Percentiles rank a stretch among this genome's conserved stretches.
Evolutionary conservation across 1,139 yeast genomes (phyloP).

Genomic region (Tardiomyces depauwii): DNA sequence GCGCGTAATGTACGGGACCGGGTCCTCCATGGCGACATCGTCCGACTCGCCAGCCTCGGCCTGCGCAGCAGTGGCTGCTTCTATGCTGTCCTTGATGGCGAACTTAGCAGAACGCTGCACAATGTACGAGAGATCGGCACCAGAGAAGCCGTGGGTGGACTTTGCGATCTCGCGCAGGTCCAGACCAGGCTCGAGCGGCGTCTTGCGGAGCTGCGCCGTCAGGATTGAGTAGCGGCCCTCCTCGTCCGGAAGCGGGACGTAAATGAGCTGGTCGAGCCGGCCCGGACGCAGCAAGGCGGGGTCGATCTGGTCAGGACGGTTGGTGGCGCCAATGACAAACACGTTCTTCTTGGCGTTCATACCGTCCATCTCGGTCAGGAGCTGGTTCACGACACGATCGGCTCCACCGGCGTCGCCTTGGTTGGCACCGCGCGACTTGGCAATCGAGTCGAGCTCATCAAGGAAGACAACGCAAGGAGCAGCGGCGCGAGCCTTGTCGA

Average conservation of each 20-base stretch:
- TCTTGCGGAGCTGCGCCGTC: slow-evolving; percentile 93
- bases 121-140: slow-evolving; percentile 96
- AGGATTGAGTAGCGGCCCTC: slow-evolving; percentile 86
- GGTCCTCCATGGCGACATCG: slow-evolving; percentile 57
- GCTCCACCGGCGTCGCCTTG: slow-evolving; percentile 97
- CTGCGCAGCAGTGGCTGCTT: slow-evolving; percentile 51
- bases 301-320: slow-evolving; percentile 97
- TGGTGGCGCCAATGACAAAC: slow-evolving; percentile 97
- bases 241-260: slow-evolving; percentile 97
- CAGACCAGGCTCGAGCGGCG: slow-evolving; percentile 96
- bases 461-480: slow-evolving; percentile 97
- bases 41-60: slow-evolving; percentile 38
- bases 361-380: slow-evolving; percentile 99
- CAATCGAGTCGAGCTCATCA: slow-evolving; percentile 96
- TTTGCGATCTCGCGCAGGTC: slow-evolving; percentile 82
- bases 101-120: slow-evolving; percentile 98
- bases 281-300: slow-evolving; percentile 99
- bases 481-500: slow-evolving; percentile 97
- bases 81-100: slow-evolving; percentile 96
- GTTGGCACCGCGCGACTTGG: slow-evolving; percentile 93
- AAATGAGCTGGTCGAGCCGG: slow-evolving; percentile 94
- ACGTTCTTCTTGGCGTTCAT: slow-evolving; percentile 99
- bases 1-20: slow-evolving; percentile 90
- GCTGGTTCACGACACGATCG: slow-evolving; percentile 96
- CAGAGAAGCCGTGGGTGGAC: slow-evolving; percentile 92